These are phyloP conservation scores for Deakozyma indianensis DNA, from an alignment of 805 yeast species.

Conservation along the genomic window DNA sequence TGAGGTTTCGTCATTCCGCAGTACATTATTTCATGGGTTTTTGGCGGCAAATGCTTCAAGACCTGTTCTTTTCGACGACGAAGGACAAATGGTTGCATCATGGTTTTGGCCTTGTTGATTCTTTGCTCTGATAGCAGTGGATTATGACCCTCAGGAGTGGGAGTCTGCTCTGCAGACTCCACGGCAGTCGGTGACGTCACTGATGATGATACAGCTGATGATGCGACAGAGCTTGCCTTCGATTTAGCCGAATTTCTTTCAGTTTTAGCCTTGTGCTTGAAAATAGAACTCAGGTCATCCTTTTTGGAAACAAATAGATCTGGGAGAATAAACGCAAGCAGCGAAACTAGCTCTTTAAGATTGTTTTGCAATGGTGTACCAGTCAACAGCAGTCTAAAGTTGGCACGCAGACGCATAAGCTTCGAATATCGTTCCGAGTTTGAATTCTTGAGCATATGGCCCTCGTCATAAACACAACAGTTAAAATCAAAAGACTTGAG, in stretches of 20 bases:
- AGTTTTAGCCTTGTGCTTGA: constrained; percentile 77
- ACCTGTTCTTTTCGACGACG: constrained; percentile 90
- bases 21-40: constrained; percentile 44
- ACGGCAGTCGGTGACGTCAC: constrained; percentile 2
- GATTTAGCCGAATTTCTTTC: constrained; percentile 12
- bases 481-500: constrained; percentile 63
- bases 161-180: constrained; percentile 1
- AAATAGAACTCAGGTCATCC: constrained; percentile 68
- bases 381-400: constrained; percentile 75
- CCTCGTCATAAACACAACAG: constrained; percentile 90
- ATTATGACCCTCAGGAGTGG: constrained; percentile 35
- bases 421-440: constrained; percentile 75
- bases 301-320: constrained; percentile 62
- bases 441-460: constrained; percentile 90
- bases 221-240: constrained; percentile 7
- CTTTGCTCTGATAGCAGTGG: constrained; percentile 86
- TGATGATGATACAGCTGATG: not conserved
- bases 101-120: constrained; percentile 80
- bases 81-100: constrained; percentile 96
- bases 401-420: constrained; percentile 69
- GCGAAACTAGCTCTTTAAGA: constrained; percentile 74
- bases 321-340: constrained; percentile 85
- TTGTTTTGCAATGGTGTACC: constrained; percentile 98
- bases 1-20: constrained; percentile 43
- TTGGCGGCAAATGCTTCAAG: constrained; percentile 72